Evolutionary conservation across 2,329 filamentous ascomycete genomes (phyloP).

Genomic region (Pseudogymnoascus sp.): DNA sequence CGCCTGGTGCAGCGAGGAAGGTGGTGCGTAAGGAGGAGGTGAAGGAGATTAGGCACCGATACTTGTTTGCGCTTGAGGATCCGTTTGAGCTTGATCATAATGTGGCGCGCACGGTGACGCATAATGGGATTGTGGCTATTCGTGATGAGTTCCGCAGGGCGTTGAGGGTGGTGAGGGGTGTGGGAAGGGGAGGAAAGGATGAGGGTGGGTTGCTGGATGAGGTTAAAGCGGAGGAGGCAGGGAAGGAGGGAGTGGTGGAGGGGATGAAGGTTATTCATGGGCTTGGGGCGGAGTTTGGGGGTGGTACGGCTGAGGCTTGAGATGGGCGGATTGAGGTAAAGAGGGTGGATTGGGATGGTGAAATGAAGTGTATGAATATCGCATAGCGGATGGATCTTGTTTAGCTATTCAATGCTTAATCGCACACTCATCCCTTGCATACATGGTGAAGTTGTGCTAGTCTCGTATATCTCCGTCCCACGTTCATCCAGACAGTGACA

Average conservation of each 20-base stretch:
- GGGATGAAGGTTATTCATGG: constrained; percentile 36
- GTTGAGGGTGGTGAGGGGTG: constrained; percentile 57
- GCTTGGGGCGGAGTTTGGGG: background rate
- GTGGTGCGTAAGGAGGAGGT: constrained; percentile 25
- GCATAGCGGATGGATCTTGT: background rate
- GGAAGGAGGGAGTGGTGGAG: constrained; percentile 26
- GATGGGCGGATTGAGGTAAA: background rate
- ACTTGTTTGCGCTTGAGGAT: constrained; percentile 84
- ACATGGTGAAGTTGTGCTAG: background rate
- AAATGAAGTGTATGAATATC: background rate
- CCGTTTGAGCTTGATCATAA: constrained; percentile 86
- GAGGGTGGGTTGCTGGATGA: constrained; percentile 12
- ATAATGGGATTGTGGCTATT: constrained; percentile 72
- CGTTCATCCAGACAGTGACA: background rate
- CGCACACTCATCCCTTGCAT: background rate
- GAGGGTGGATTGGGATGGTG: background rate
- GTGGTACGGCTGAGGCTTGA: background rate
- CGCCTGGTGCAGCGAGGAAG: constrained; percentile 11
- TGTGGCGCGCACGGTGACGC: constrained; percentile 76
- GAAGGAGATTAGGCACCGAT: constrained; percentile 69
- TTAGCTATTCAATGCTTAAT: background rate
- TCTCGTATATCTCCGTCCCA: background rate
- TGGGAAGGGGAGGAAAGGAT: constrained; percentile 32
- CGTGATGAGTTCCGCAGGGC: constrained; percentile 77
- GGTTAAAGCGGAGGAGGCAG: constrained; percentile 23